Evolutionary conservation across 2,329 filamentous ascomycete genomes (phyloP), one percentile per base, ranked within the genome.

Genomic region (Cercospora sp.): DNA sequence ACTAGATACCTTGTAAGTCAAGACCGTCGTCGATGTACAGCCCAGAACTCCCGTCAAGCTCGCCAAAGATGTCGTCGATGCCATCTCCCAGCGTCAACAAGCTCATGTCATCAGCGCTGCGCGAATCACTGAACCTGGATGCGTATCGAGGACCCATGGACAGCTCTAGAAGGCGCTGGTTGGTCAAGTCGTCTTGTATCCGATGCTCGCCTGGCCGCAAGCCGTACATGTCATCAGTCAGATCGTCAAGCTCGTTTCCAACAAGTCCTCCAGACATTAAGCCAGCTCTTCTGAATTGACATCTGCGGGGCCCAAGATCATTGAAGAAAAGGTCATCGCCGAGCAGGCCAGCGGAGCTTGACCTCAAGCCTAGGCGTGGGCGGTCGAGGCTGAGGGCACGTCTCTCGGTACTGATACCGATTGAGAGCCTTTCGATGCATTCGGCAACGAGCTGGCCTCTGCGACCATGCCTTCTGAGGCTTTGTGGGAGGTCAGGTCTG

Each of bases 381-480:
- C 61, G 61, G 12, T 63, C 61, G 5, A 57, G 49, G 26, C 28
- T 18, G 12, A 40, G 16, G 32, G 28, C 9, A 26, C 49, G 61
- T 28, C 26, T 34, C 30, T 63, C 61, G 13, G 53, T 28, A 21
- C 30, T 26, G 7, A 53, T 21, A 1, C 49, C 43, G 4, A 63
- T 43, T 1, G 67, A 53, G 1, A 64, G 13, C 5, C 61, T 57
- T 53, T 69, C 63, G 34, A 69, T 66, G 3, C 51, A 26, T 12
- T 69, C 67, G 3, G 67, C 67, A 16, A 69, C 67, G n/a, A 66
- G 43, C 13, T 55, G 49, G 16, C 67, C 67, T 60, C 64, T 66
- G 21, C 49, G 61, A 21, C 67, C 67, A 28, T 66, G 53, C n/a
- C 64, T 59, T 43, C 64, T 34, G 26, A 66, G 28, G 9, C 60